Percentiles rank a stretch among this genome's conserved stretches.
These are phyloP conservation scores for Hanseniaspora guilliermondii DNA, from an alignment of 805 yeast genomes.

Conservation along the genomic window DNA sequence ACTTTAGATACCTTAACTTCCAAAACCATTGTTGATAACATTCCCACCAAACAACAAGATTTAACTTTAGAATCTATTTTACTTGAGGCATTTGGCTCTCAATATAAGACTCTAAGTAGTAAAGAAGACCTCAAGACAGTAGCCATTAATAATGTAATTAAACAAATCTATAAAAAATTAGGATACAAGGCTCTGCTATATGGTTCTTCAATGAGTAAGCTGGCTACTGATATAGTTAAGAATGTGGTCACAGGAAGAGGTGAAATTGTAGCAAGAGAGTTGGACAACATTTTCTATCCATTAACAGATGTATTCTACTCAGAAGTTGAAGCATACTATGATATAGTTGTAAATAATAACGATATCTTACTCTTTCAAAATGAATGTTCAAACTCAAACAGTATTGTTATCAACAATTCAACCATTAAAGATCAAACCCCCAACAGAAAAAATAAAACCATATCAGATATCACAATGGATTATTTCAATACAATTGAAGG, in stretches of 20 bases:
- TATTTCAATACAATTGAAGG: slow-evolving; percentile 63
- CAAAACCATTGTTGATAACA: background rate
- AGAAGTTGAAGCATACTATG: slow-evolving; percentile 50
- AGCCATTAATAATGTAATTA: slow-evolving; percentile 37
- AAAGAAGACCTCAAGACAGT: slow-evolving; percentile 47
- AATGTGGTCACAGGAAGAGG: slow-evolving; percentile 83
- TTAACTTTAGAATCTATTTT: slow-evolving; percentile 23
- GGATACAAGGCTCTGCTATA: slow-evolving; percentile 32
- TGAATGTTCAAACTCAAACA: slow-evolving; percentile 26
- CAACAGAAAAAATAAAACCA: slow-evolving; percentile 38
- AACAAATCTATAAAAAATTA: slow-evolving; percentile 29
- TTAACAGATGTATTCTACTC: slow-evolving; percentile 59
- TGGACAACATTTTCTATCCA: slow-evolving; percentile 55
- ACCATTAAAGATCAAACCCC: slow-evolving; percentile 5
- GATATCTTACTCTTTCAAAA: slow-evolving; percentile 12
- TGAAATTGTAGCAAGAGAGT: slow-evolving; percentile 40
- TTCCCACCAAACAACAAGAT: background rate
- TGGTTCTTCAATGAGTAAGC: slow-evolving; percentile 70
- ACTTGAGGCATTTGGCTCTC: slow-evolving; percentile 33
- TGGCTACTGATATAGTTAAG: slow-evolving; percentile 70
- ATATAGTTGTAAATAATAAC: slow-evolving; percentile 21
- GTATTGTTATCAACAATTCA: slow-evolving; percentile 1
- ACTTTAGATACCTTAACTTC: slow-evolving; percentile 25
- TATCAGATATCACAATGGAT: slow-evolving; percentile 61
- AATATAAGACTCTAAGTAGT: slow-evolving; percentile 33